phyloP scores from a whole-genome alignment of 805 yeast species.

The Myxozyma neotropica region DNA sequence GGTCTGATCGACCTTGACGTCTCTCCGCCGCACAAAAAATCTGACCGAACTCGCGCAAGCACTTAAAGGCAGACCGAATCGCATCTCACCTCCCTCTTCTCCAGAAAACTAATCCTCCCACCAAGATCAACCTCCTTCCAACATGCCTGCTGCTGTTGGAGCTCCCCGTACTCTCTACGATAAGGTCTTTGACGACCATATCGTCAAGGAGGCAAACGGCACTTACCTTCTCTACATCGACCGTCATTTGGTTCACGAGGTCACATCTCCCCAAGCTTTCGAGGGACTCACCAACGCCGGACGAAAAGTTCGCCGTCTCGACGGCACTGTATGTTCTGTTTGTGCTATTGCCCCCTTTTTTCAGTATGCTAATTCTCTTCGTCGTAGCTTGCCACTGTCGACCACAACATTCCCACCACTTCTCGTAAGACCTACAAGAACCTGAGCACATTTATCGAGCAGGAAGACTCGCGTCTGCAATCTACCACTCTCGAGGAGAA shows the following conservation, averaged over 20 bases:
- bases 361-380: not conserved
- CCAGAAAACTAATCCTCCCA: not conserved
- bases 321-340: slow-evolving; percentile 34
- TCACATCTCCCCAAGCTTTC: slow-evolving; percentile 98
- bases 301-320: slow-evolving; percentile 80
- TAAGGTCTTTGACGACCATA: slow-evolving; percentile 92
- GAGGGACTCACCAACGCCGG: slow-evolving; percentile 91
- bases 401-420: slow-evolving; percentile 87
- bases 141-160: slow-evolving; percentile 42
- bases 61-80: not conserved
- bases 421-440: slow-evolving; percentile 77
- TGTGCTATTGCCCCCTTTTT: not conserved
- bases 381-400: slow-evolving; percentile 38
- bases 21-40: slow-evolving; percentile 13
- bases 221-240: slow-evolving; percentile 88
- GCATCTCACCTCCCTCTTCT: not conserved
- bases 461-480: slow-evolving; percentile 89
- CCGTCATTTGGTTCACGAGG: slow-evolving; percentile 97
- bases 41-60: slow-evolving; percentile 8
- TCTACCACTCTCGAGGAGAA: slow-evolving; percentile 90
- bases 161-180: slow-evolving; percentile 83
- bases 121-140: not conserved
- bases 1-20: not conserved
- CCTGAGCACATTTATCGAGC: slow-evolving; percentile 78
- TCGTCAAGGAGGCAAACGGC: slow-evolving; percentile 85